Conservation (phyloP, 2,329 filamentous ascomycete species). For the Monosporascus sp. region DNA sequence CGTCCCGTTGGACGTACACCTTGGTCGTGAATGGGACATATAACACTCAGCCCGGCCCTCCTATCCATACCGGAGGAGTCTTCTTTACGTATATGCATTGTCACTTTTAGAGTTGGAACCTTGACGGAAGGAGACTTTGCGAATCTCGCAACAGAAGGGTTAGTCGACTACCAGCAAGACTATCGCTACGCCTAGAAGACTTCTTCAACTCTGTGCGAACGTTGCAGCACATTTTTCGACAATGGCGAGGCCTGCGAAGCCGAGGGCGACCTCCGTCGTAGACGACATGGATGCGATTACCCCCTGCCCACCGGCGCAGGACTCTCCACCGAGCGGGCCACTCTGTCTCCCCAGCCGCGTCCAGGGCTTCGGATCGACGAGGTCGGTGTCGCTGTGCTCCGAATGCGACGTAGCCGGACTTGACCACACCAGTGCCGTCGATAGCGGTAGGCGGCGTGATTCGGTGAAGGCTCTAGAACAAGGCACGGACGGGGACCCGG, state of each 20-base stretch:
- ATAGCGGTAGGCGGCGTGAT: conserved; percentile 13
- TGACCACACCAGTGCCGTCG: conserved; percentile 6
- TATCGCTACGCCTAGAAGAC: too few relatives aligned
- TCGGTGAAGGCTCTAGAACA: conserved; percentile 26
- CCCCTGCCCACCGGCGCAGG: conserved; percentile 19
- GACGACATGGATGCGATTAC: conserved; percentile 30
- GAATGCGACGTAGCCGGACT: conserved; percentile 6
- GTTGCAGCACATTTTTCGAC: not conserved
- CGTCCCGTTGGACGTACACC: too few relatives aligned
- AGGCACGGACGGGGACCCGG: conserved; percentile 33
- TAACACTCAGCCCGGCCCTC: not conserved
- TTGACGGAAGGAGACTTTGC: too few relatives aligned
- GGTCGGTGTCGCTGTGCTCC: conserved; percentile 20
- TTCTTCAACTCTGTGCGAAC: not conserved
- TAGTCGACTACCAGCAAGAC: too few relatives aligned
- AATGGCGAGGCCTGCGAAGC: conserved; percentile 7
- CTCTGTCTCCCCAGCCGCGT: conserved; percentile 6
- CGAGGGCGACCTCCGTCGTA: conserved; percentile 4
- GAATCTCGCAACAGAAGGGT: too few relatives aligned
- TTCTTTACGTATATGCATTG: too few relatives aligned
- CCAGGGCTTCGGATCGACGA: conserved; percentile 10
- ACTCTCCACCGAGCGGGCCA: not conserved
- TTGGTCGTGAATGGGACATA: not conserved
- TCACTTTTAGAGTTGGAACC: too few relatives aligned
- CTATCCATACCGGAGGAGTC: too few relatives aligned